Base-by-base conservation (phyloP, 441 rosid genomes). In the Dalechampia spathulata region DNA sequence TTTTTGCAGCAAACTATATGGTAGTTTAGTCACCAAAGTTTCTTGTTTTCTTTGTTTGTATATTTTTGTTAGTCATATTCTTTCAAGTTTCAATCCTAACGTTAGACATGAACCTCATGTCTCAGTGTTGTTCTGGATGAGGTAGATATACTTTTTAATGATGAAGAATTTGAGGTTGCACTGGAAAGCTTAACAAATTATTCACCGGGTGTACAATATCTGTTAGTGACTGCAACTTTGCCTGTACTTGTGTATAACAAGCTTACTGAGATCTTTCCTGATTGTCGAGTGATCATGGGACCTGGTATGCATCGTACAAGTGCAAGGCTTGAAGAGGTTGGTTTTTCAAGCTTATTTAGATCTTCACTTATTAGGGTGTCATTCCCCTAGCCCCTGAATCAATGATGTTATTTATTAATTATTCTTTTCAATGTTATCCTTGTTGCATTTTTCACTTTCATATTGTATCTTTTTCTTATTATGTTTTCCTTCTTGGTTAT, bases 141-240 rank as follows among this genome's bases (percentile, higher is more conserved):
- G 75, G 88, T 91, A 48, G 95, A 91, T 69, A 74, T 91, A 76
- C 85, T 83, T 64, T 80, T 74, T 63, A 86, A 78, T 1, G 90
- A 91, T 51, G 89, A 78, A 55, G 95, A 82, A 59, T 91, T 91
- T 74, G 90, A 81, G 75, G 76, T 61, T 58, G 81, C 86, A 38
- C 75, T 85, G 57, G 83, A 91, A 68, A 78, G 66, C 72, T 67
- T 86, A 73, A 83, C 86, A 60, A 82, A 53, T 61, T 75, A 85
- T 54, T 78, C 98, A 23, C 93, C 95, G 58, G 72, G 83, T 22
- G 65, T 78, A 6, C 96, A 91, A 57, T 91, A 87, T 75, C 78
- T 91, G 16, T 91, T 91, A 62, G 93, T 83, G 54, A 91, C 95
- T 40, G 96, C 93, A 67, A 91, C 98, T 38, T 83, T 91, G 63